Evolutionary conservation across 1,284 basidiomycete species (phyloP).

Genomic region (Sparassis latifolia): DNA sequence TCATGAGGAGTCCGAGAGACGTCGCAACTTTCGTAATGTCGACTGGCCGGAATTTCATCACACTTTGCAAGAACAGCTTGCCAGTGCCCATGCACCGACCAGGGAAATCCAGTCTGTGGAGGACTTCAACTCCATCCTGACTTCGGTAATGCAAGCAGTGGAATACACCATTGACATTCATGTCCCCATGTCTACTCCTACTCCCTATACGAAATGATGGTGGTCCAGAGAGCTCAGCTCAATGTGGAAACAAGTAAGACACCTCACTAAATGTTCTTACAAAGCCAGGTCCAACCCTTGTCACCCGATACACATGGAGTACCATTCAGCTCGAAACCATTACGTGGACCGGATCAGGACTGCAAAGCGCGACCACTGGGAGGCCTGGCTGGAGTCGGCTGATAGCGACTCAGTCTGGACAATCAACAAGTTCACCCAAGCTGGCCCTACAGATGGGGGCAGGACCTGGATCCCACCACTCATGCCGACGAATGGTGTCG

Average conservation of each 20-base stretch:
- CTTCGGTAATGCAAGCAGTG: constrained; percentile 1
- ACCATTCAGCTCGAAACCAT: constrained; percentile 11
- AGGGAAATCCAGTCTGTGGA: too few species aligned
- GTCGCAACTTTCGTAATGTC: background rate
- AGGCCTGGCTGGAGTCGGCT: constrained; percentile 26
- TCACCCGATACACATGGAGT: constrained; percentile 22
- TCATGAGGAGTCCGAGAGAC: background rate
- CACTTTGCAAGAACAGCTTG: background rate
- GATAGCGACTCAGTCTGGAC: constrained; percentile 25
- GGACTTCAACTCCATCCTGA: background rate
- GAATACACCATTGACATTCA: constrained; percentile 11
- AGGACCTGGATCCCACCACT: constrained; percentile 27
- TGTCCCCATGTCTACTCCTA: constrained; percentile 18
- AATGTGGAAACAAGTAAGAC: constrained; percentile 17
- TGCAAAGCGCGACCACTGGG: constrained; percentile 30
- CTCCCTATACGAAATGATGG: constrained; percentile 22
- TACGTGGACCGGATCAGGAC: constrained; percentile 25
- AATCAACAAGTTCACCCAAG: constrained; percentile 24
- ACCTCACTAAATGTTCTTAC: constrained; percentile 20
- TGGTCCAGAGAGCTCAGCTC: constrained; percentile 21
- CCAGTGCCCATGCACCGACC: background rate
- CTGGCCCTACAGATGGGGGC: constrained; percentile 24
- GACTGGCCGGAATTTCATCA: background rate
- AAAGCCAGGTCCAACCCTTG: constrained; percentile 23
- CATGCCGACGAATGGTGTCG: constrained; percentile 1